Percentiles rank a stretch among this genome's conserved stretches.
These are phyloP conservation scores for Camellia granthamiana DNA, from an alignment of 148 eudicot species.

Conservation along the genomic window DNA sequence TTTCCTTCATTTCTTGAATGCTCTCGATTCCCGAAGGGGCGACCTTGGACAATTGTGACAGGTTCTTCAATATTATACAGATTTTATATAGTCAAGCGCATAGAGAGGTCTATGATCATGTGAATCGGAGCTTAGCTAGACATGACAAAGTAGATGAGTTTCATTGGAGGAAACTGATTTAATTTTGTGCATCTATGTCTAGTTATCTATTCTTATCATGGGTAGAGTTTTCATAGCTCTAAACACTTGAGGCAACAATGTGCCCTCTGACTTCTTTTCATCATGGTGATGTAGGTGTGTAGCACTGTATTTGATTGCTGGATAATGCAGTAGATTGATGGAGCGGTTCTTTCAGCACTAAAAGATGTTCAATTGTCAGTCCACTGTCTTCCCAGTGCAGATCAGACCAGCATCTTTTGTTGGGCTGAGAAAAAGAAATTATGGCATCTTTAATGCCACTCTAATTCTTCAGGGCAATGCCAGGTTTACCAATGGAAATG, in stretches of 20 bases:
- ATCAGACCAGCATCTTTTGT: neutral
- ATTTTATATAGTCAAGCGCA: neutral
- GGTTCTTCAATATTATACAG: too few species aligned
- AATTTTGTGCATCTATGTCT: neutral
- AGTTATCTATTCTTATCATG: neutral
- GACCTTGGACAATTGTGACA: too few species aligned
- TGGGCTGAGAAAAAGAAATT: neutral
- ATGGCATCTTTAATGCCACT: neutral
- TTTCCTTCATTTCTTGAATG: too few species aligned
- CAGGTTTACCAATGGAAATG: neutral
- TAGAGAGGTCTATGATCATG: neutral
- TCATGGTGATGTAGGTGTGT: neutral
- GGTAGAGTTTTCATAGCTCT: neutral
- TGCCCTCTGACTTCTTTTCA: neutral
- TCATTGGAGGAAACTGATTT: neutral
- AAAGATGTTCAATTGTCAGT: neutral
- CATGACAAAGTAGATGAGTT: neutral
- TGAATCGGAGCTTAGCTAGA: neutral
- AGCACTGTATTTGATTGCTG: neutral
- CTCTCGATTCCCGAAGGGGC: too few species aligned
- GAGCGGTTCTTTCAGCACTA: neutral
- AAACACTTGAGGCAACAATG: neutral
- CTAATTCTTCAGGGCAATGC: constrained; percentile 9
- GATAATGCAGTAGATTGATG: neutral
- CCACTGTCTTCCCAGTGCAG: neutral